These are phyloP conservation scores for Thermothielavioides terrestris DNA, from an alignment of 495 filamentous ascomycete genomes.

Conservation along the genomic window DNA sequence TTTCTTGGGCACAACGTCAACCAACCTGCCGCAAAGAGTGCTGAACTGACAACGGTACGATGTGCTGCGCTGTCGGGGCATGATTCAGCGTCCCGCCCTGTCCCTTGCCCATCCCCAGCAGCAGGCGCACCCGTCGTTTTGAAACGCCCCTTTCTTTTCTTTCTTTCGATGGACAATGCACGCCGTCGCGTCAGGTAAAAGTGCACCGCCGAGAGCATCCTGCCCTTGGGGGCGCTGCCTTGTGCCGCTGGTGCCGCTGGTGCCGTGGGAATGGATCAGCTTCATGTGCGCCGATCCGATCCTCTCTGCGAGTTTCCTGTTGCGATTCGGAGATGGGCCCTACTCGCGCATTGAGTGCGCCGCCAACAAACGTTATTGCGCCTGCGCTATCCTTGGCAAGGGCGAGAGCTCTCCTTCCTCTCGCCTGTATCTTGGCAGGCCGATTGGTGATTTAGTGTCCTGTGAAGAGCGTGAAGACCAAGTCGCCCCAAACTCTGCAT, in stretches of 20 bases:
- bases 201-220: too few species aligned
- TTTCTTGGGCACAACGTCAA: too few species aligned
- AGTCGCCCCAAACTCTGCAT: neutral
- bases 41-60: too few species aligned
- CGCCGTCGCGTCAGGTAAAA: too few species aligned
- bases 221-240: neutral
- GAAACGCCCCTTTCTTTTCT: neutral
- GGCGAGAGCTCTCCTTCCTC: neutral
- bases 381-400: neutral
- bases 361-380: too few species aligned
- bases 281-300: slow-evolving; percentile 7
- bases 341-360: too few species aligned
- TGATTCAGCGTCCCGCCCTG: neutral
- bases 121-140: too few species aligned
- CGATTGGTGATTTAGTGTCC: slow-evolving; percentile 7
- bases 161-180: neutral
- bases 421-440: neutral
- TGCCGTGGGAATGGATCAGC: slow-evolving; percentile 3
- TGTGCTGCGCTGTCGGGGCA: neutral
- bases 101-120: too few species aligned
- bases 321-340: too few species aligned
- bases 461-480: too few species aligned
- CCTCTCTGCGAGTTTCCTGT: neutral
- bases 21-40: too few species aligned
- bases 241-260: neutral